Conservation (phyloP, 306 rosid genomes). For the Casuarina equisetifolia region DNA sequence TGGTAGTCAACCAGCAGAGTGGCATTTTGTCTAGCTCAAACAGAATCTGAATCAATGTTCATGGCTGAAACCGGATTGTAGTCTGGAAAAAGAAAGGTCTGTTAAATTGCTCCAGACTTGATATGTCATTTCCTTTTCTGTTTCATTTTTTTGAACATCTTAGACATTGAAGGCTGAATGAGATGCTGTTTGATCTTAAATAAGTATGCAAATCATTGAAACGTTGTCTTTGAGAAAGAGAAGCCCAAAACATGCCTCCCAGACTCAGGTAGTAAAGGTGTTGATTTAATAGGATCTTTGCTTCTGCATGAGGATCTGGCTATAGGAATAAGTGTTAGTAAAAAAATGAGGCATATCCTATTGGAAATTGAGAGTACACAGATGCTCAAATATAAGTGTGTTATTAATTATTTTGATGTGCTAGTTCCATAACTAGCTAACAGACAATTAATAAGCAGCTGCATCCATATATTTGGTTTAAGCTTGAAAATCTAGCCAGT, state of each 20-base stretch:
- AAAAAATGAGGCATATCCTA: background rate
- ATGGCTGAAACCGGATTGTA: background rate
- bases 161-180: background rate
- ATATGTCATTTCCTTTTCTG: too few species aligned
- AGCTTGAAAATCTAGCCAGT: too few species aligned
- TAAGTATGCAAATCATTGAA: background rate
- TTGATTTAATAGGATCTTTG: too few species aligned
- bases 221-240: background rate
- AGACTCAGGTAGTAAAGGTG: background rate
- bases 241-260: background rate
- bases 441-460: background rate
- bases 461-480: too few species aligned
- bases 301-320: background rate
- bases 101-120: background rate
- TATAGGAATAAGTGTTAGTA: background rate
- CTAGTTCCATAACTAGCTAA: background rate
- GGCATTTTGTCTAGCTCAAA: background rate
- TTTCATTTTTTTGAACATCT: too few species aligned
- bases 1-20: background rate
- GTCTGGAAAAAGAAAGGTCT: background rate
- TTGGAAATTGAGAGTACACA: background rate
- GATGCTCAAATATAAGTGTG: background rate
- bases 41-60: background rate
- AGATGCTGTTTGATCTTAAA: background rate
- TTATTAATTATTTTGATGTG: background rate